Evolutionary conservation across 2,329 filamentous ascomycete species (phyloP).

Genomic region (Nothophaeocryptopus gaeumannii): DNA sequence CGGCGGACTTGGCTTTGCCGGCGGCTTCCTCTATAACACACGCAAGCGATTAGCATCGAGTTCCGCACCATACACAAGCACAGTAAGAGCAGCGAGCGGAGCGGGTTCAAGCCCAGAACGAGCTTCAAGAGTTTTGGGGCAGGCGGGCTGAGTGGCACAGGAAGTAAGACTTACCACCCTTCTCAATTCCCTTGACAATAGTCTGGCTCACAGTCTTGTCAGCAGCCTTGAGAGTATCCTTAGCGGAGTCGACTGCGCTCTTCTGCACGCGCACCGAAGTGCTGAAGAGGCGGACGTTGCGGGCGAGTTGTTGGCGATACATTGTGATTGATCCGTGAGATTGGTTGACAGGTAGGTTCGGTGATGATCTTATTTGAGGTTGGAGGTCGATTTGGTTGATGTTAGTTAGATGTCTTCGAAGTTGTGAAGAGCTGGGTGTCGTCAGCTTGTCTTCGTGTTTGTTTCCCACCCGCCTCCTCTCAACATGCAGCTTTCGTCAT

Average conservation of each 20-base stretch:
- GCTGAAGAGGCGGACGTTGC: constrained; percentile 53
- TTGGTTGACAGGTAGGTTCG: background rate
- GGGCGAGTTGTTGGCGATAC: constrained; percentile 46
- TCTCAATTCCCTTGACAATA: constrained; percentile 62
- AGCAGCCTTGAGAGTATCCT: constrained; percentile 58
- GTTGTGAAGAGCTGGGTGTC: too few relatives aligned
- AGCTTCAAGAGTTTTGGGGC: background rate
- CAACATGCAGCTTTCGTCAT: too few relatives aligned
- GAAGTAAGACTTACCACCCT: constrained; percentile 51
- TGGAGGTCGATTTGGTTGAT: background rate
- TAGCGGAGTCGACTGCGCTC: constrained; percentile 53
- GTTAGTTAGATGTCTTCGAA: too few relatives aligned
- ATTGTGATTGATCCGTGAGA: constrained; percentile 36
- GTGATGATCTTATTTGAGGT: background rate
- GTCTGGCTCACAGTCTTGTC: constrained; percentile 56
- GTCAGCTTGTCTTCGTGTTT: too few relatives aligned
- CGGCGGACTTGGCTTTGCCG: constrained; percentile 43
- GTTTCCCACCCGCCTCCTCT: too few relatives aligned
- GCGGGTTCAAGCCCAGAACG: too few relatives aligned
- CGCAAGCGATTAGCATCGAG: too few relatives aligned
- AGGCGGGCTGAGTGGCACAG: background rate
- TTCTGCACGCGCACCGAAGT: constrained; percentile 51
- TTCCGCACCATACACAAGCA: too few relatives aligned
- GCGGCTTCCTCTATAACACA: constrained; percentile 49
- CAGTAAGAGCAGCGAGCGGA: background rate